Conservation (phyloP, 2,329 filamentous ascomycete genomes). For the Sporothrix luriei region DNA sequence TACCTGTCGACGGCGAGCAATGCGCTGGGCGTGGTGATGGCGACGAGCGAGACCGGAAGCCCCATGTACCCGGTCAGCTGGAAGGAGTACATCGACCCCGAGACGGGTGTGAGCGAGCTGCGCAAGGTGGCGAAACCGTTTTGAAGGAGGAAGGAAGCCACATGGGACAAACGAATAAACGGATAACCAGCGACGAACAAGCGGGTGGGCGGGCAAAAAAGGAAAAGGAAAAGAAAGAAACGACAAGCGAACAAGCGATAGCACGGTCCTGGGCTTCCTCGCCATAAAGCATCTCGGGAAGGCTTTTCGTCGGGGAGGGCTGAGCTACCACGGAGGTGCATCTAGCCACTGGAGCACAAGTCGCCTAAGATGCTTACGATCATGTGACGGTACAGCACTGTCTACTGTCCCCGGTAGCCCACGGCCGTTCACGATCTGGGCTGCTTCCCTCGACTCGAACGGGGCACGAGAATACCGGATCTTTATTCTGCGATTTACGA, state of each 20-base stretch:
- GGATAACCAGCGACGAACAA: no score
- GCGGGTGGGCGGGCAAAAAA: no score
- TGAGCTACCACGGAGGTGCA: no score
- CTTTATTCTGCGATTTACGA: neutral
- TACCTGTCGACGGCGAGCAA: slow-evolving; percentile 93
- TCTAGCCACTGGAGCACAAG: no score
- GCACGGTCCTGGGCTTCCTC: neutral
- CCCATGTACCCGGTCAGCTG: slow-evolving; percentile 92
- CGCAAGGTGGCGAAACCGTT: slow-evolving; percentile 95
- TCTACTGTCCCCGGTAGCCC: neutral
- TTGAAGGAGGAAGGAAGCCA: slow-evolving; percentile 49
- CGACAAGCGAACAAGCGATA: no score
- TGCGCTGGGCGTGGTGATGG: slow-evolving; percentile 91
- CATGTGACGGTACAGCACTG: neutral
- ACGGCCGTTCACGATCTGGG: neutral
- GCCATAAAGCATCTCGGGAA: neutral
- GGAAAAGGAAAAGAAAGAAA: neutral
- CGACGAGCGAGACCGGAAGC: slow-evolving; percentile 82
- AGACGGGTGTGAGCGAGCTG: slow-evolving; percentile 72
- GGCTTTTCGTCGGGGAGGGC: no score
- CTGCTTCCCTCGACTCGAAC: neutral
- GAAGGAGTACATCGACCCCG: slow-evolving; percentile 88
- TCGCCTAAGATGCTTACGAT: neutral
- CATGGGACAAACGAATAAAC: neutral
- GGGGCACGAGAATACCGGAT: neutral